Evolutionary conservation across 306 rosid species (phyloP).

Genomic region (Lagenaria siceraria): DNA sequence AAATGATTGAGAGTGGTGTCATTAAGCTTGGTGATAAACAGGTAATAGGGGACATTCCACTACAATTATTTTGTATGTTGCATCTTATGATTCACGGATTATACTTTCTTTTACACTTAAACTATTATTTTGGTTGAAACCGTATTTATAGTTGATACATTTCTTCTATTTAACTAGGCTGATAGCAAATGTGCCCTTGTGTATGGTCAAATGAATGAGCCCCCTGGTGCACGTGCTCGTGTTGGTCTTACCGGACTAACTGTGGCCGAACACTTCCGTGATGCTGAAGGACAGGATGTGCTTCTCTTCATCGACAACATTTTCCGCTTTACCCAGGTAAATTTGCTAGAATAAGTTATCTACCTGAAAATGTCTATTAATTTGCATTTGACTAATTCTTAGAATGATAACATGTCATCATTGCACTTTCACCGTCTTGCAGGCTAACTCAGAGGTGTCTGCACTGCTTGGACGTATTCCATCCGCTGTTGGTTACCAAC

Average conservation of each 20-base stretch:
- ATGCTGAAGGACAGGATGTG: constrained; percentile 99
- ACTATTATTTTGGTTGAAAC: neutral
- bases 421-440: neutral
- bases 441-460: constrained; percentile 99
- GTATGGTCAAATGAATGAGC: constrained; percentile 98
- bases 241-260: constrained; percentile 96
- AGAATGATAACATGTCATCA: neutral
- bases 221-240: constrained; percentile 99
- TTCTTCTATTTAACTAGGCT: constrained; percentile 29
- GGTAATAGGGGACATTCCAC: constrained; percentile 23
- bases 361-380: neutral
- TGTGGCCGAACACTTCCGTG: constrained; percentile 97
- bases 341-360: neutral
- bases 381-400: neutral
- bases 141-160: neutral
- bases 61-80: neutral
- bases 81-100: neutral
- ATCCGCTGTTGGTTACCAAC: constrained; percentile 98
- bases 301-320: constrained; percentile 96
- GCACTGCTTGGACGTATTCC: constrained; percentile 99
- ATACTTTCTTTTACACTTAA: neutral
- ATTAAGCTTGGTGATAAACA: constrained; percentile 98
- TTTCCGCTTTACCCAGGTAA: constrained; percentile 95
- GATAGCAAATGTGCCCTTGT: constrained; percentile 98
- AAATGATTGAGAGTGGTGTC: constrained; percentile 99